These are phyloP conservation scores for Pelargonium australe DNA, from an alignment of 441 rosid species.

Conservation along the genomic window DNA sequence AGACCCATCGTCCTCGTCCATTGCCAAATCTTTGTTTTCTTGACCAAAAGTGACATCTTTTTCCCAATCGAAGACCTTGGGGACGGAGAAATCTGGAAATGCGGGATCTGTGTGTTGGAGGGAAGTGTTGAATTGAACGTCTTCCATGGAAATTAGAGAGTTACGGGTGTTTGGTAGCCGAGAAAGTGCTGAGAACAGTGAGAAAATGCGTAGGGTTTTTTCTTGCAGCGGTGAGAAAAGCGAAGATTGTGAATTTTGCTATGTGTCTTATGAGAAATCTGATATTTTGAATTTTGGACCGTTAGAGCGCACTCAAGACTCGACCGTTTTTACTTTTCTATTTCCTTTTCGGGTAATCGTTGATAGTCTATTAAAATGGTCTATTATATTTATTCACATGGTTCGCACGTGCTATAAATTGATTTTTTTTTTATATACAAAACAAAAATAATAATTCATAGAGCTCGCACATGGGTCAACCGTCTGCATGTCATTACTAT, in stretches of 20 bases:
- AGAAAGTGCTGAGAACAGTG: slow-evolving; percentile 8
- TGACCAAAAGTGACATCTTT: slow-evolving; percentile 23
- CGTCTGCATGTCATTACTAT: no score
- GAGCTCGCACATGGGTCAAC: no score
- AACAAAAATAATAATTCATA: no score
- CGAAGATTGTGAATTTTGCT: background rate
- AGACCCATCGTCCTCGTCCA: slow-evolving; percentile 36
- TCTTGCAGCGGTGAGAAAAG: background rate
- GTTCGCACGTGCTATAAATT: no score
- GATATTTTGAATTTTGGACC: no score
- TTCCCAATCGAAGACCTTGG: slow-evolving; percentile 29
- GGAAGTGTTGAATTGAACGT: slow-evolving; percentile 20
- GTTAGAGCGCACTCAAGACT: no score
- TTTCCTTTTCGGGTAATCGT: no score
- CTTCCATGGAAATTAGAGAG: slow-evolving; percentile 35
- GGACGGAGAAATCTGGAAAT: slow-evolving; percentile 19
- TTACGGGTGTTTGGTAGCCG: slow-evolving; percentile 6
- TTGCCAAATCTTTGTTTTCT: slow-evolving; percentile 31
- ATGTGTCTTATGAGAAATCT: background rate
- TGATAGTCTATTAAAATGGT: no score
- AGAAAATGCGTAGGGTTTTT: background rate
- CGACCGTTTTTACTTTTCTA: no score
- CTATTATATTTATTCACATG: no score
- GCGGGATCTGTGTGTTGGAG: slow-evolving; percentile 23
- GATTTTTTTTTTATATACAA: no score